These are phyloP conservation scores for Aspergillus candidus DNA, from an alignment of 2,329 filamentous ascomycete genomes.

Conservation along the genomic window DNA sequence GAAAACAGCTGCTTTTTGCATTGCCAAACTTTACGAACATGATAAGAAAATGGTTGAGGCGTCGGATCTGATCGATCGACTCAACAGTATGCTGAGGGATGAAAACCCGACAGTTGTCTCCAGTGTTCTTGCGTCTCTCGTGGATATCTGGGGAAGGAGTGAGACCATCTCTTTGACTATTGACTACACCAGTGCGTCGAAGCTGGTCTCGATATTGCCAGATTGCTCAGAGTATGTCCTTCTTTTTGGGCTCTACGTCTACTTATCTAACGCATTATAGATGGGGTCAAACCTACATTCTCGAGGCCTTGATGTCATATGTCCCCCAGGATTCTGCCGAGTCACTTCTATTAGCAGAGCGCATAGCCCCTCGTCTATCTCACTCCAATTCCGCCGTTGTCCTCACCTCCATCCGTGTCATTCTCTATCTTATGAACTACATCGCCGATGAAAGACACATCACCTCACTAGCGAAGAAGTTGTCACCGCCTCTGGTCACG, in stretches of 20 bases:
- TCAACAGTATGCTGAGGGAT: conserved; percentile 85
- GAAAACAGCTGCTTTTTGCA: conserved; percentile 93
- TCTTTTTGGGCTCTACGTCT: not conserved
- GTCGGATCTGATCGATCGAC: conserved; percentile 83
- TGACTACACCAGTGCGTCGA: conserved; percentile 94
- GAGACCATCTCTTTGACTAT: conserved; percentile 97
- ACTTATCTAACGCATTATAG: conserved; percentile 40
- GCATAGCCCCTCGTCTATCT: conserved; percentile 89
- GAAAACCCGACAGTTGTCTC: conserved; percentile 97
- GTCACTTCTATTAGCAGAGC: conserved; percentile 81
- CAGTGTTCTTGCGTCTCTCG: conserved; percentile 80
- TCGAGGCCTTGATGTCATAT: conserved; percentile 96
- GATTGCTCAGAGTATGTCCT: conserved; percentile 86
- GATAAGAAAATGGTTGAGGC: conserved; percentile 82
- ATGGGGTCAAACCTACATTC: conserved; percentile 98
- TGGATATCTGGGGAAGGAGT: conserved; percentile 98
- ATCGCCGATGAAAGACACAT: conserved; percentile 88
- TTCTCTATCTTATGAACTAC: conserved; percentile 98
- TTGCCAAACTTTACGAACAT: conserved; percentile 97
- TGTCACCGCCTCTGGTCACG: conserved; percentile 91
- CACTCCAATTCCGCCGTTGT: conserved; percentile 97
- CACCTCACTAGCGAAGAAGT: conserved; percentile 77
- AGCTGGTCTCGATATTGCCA: conserved; percentile 91
- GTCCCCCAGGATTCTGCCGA: conserved; percentile 87
- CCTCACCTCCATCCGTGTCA: conserved; percentile 89